Base-by-base conservation (phyloP, 2,329 filamentous ascomycete species). In the Alternaria postmessia region DNA sequence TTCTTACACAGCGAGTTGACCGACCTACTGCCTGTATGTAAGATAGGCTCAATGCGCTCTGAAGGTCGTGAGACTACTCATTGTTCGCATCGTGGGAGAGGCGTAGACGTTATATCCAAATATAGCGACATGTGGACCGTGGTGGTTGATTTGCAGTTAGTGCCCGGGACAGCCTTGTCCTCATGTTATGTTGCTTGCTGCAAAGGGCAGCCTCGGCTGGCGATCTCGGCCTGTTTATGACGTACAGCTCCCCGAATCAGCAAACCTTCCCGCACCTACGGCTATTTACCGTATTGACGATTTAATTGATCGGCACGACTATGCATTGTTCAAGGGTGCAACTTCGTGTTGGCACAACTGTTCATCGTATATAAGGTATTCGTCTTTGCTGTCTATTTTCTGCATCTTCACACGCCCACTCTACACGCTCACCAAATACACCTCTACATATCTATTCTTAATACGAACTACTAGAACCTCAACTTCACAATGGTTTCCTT, bases 401-500 rank as follows among this genome's bases (percentile, higher is more conserved):
- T 34, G 18, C 11, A 36, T 11, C 20, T 22, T 24, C 12, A 24
- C 7, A 36, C 20, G 20, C 30, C 18, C 18, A 36, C 14, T 32
- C 30, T 22, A 22, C 18, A 36, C 30, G 12, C 18, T 9, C 16
- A 18, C 39, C 3, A 1, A 24, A 24, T 0, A 12, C 11, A 11
- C 30, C 6, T 14, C 2, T 16, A 32, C 12, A 24, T 22, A 7
- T 24, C 46, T 9, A 48, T 3, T 14, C 11, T 42, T 2, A 11
- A 36, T 34, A 22, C 28, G 16, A 20, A 34, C 20, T 3, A 42
- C 18, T 9, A 22, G 12, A 36, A 16, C 20, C 12, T 14, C 18
- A 11, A 16, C 30, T 18, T 24, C 39, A 43, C 18, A 30, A 68
- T 68, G 65, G 61, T 68, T 1, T 58, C 59, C 30, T 54, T 66